Evolutionary conservation across 495 filamentous ascomycete genomes (phyloP), one percentile per base, ranked within the genome.

Genomic region (Haplographium delicatum): DNA sequence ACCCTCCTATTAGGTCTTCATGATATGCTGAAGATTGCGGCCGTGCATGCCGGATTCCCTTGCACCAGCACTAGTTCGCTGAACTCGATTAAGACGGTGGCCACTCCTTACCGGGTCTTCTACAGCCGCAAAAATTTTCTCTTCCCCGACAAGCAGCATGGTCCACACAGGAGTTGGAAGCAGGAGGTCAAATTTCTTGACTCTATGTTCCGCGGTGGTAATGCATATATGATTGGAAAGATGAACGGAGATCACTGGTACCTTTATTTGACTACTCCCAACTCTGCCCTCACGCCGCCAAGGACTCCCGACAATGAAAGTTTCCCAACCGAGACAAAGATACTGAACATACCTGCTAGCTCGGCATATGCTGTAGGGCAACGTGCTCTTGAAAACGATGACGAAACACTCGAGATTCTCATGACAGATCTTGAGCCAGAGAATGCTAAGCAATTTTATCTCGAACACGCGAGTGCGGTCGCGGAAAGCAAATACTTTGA

Each of bases 211-310:
- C 74, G 85, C 39, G 85, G 87, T 48, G 94, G 94, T 34, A 97
- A 91, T 67, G 94, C 94, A 25, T 99, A 99, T 70, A 94, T 97
- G 91, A 93, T 99, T 54, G 94, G 94, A 57, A 96, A 95, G 68
- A 96, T 97, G 90, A 99, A 99, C 62, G 91, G 93, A 53, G 94
- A 97, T 68, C 94, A 99, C 62, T 99, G 94, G 94, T 97, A 97
- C 62, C 72, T 99, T 31, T 99, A 97, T 67, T 79, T 96, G 64
- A 99, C 94, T 26, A 85, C 88, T 44, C 89, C 94, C 15, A 78
- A 85, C 62, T 85, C 77, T 8, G 67, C 81, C 55, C 75, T 96
- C 49, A 96, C 90, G 1, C 94, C 91, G 10, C 93, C 94, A 49
- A 72, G 81, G 6, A 95, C 84, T 16, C 91, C 93, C 1, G 70